Conservation (phyloP, 73 alveolate genomes). For the Tetrahymena malaccensis region DNA sequence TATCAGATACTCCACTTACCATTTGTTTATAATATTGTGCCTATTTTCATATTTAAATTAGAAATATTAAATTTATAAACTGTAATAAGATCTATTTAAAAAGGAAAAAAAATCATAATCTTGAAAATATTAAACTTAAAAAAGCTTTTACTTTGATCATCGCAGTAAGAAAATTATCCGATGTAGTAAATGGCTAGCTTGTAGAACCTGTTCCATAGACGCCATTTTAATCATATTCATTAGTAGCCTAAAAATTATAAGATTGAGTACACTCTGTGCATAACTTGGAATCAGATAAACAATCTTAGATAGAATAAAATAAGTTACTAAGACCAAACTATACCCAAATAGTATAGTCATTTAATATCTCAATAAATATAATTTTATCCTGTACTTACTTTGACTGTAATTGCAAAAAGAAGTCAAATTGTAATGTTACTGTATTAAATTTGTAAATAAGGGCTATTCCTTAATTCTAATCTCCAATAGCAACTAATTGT, state of each 20-base stretch:
- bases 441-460: neutral
- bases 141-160: neutral
- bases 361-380: neutral
- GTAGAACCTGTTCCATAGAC: neutral
- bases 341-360: neutral
- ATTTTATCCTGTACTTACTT: neutral
- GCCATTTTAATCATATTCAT: neutral
- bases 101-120: too few species aligned
- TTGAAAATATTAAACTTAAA: neutral
- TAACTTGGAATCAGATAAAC: neutral
- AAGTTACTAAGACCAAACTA: neutral
- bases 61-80: too few species aligned
- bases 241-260: neutral
- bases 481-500: neutral
- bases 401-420: neutral
- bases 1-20: neutral
- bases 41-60: neutral
- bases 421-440: neutral
- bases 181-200: neutral
- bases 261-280: neutral
- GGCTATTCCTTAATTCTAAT: neutral
- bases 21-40: neutral
- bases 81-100: too few species aligned
- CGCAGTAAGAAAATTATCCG: neutral
- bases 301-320: neutral